A percentile compares a stretch with the other conserved stretches of the same genome.
phyloP scores from a whole-genome alignment of 495 filamentous ascomycete species.

The Xylaria grammica region DNA sequence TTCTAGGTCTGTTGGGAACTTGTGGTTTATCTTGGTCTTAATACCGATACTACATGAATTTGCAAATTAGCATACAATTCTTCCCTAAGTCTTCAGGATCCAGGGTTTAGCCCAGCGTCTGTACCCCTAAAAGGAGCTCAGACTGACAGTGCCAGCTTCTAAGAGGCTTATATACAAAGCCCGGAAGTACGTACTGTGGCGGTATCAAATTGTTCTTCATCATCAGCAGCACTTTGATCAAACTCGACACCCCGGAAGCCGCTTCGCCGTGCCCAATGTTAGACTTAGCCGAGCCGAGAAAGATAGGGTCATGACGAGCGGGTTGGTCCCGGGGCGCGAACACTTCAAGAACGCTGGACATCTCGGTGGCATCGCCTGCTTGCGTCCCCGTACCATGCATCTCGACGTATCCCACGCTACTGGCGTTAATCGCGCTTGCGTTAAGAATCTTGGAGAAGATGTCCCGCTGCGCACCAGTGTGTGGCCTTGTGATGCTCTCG shows the following conservation, averaged over 20 bases:
- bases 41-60: slow-evolving; percentile 29
- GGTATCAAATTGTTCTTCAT: slow-evolving; percentile 72
- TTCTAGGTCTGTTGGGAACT: slow-evolving; percentile 63
- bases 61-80: slow-evolving; percentile 1
- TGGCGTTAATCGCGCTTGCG: slow-evolving; percentile 55
- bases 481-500: slow-evolving; percentile 67
- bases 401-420: slow-evolving; percentile 70
- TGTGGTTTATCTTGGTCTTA: slow-evolving; percentile 61
- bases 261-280: slow-evolving; percentile 82
- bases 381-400: slow-evolving; percentile 80
- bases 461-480: slow-evolving; percentile 62
- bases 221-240: slow-evolving; percentile 80
- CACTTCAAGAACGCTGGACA: slow-evolving; percentile 66
- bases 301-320: slow-evolving; percentile 48
- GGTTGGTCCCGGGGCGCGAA: slow-evolving; percentile 62
- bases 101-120: not conserved
- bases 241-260: slow-evolving; percentile 65
- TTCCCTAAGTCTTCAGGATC: not conserved
- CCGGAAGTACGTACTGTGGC: slow-evolving; percentile 64
- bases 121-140: not conserved
- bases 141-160: not conserved
- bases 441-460: slow-evolving; percentile 65
- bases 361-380: slow-evolving; percentile 69
- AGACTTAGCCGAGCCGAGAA: slow-evolving; percentile 76
- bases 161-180: slow-evolving; percentile 52